phyloP scores from a whole-genome alignment of 148 eudicot species.

The Amaranthus palmeri region DNA sequence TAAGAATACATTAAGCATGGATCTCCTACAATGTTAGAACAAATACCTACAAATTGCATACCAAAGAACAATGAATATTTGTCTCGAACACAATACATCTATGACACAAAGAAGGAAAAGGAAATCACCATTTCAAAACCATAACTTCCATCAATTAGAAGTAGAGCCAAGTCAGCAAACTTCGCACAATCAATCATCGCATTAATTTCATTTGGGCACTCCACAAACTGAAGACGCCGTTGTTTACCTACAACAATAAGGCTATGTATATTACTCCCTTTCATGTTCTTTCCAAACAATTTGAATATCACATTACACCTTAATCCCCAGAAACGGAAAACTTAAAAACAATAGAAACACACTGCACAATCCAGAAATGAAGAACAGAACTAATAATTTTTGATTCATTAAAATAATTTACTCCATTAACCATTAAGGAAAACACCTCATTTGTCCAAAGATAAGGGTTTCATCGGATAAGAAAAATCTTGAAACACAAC shows the following conservation, averaged over 20 bases:
- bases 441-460: too few species aligned
- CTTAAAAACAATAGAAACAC: neutral
- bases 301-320: neutral
- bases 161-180: slow-evolving; percentile 85
- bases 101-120: neutral
- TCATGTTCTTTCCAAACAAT: neutral
- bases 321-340: neutral
- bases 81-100: neutral
- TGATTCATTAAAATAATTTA: neutral
- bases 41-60: too few species aligned
- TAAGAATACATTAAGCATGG: too few species aligned
- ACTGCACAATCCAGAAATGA: too few species aligned
- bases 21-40: too few species aligned
- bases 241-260: slow-evolving; percentile 54
- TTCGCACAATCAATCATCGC: slow-evolving; percentile 97
- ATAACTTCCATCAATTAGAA: slow-evolving; percentile 86
- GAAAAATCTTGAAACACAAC: neutral
- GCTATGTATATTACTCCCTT: neutral
- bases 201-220: slow-evolving; percentile 95
- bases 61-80: too few species aligned
- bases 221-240: slow-evolving; percentile 85
- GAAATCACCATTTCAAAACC: slow-evolving; percentile 97
- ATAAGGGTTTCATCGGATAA: neutral
- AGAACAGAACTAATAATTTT: neutral
- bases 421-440: too few species aligned